Base-by-base conservation (phyloP, 805 yeast genomes). In the Priceomyces medius region DNA sequence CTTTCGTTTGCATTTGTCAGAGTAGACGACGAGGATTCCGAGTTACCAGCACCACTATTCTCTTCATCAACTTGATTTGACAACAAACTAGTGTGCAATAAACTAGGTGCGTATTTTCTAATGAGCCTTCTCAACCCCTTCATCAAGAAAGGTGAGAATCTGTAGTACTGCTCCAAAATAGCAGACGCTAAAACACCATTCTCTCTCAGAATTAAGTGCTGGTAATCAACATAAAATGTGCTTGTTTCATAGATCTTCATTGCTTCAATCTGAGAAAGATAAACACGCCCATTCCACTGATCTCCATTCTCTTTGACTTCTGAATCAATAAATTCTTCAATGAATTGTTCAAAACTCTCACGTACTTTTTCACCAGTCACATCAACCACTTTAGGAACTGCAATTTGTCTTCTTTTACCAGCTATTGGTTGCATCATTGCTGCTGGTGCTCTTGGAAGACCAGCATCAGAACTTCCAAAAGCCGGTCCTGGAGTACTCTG, bases 291-390 rank as follows among this genome's bases (percentile, higher is more conserved):
- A 33, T 64, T 68, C 61, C 67, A 74, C 40, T 66, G 65, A 16
- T 66, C 59, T 35, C 68, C 71, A n/a, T 20, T 13, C 18, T 37
- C 29, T 12, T 41, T 35, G 9, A 55, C 58, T 50, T 59, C 63
- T 9, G 49, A 49, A 34, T 77, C 77, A 3, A 67, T 66, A 56
- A 72, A 91, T 23, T 79, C 85, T 55, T 81, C 85, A 42, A 91
- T 64, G 56, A 91, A 91, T 49, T 76, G 79, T 60, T 90, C 96
- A 61, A 93, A 91, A 12, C 90, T 81, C 61, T 88, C 96, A 33
- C 91, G 79, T 13, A 93, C 97, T 52, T 88, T 88, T 59, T 90
- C 97, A 44, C 96, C 97, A 3, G 97, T 88, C 35, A 81, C 80
- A 67, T 93, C 99, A 20, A 79, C 79, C 20, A 93, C 96, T 58